Percentiles rank a stretch among this genome's conserved stretches.
Evolutionary conservation across 1,284 basidiomycete genomes (phyloP).

Genomic region (Vanrija sp.): DNA sequence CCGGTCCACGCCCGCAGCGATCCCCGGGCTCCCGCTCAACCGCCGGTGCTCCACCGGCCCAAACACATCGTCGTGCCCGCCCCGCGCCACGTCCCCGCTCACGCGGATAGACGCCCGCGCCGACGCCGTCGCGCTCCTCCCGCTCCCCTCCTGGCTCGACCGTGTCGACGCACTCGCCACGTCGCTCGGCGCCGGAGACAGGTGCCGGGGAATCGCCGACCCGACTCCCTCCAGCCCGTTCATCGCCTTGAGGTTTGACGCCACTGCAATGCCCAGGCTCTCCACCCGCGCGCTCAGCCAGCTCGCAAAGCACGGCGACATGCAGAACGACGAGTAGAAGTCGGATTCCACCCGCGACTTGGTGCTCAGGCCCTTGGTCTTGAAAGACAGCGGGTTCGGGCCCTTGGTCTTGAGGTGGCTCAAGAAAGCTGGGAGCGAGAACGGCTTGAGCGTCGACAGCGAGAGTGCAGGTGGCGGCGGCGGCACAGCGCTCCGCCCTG

Average conservation of each 20-base stretch:
- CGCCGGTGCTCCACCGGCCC: no score
- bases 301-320: slow-evolving; percentile 42
- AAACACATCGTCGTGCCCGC: no score
- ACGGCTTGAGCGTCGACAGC: slow-evolving; percentile 59
- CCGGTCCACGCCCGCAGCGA: no score
- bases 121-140: no score
- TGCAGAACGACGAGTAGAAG: slow-evolving; percentile 48
- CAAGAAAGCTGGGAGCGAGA: slow-evolving; percentile 74
- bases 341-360: slow-evolving; percentile 46
- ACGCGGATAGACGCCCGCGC: no score
- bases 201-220: no score
- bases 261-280: slow-evolving; percentile 31
- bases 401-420: slow-evolving; percentile 75
- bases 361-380: slow-evolving; percentile 43
- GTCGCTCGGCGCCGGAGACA: no score
- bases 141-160: no score
- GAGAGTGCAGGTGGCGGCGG: slow-evolving; percentile 6
- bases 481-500: slow-evolving; percentile 4
- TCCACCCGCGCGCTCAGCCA: slow-evolving; percentile 41
- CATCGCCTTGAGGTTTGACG: not conserved
- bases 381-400: slow-evolving; percentile 66
- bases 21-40: no score
- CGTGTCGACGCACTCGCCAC: no score
- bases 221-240: no score
- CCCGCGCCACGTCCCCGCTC: no score